Percentiles rank a stretch among this genome's conserved stretches.
Evolutionary conservation across 2,329 filamentous ascomycete genomes (phyloP).

Genomic region (Hirsutella rhossiliensis): DNA sequence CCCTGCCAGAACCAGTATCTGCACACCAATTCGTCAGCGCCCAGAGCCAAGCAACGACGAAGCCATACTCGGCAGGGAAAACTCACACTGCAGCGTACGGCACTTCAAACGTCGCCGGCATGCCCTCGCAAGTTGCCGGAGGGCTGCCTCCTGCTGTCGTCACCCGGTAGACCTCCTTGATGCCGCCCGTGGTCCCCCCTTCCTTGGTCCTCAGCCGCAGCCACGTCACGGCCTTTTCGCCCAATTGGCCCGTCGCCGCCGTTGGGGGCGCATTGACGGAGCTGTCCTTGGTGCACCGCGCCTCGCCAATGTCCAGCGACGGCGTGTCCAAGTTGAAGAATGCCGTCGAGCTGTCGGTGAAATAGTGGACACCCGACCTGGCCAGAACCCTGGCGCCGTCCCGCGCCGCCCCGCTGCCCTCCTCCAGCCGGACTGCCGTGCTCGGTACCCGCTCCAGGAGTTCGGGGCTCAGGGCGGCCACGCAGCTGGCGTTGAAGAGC

Average conservation of each 20-base stretch:
- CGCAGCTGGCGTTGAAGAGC: slow-evolving; percentile 80
- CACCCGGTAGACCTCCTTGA: slow-evolving; percentile 71
- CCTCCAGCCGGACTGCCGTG: slow-evolving; percentile 56
- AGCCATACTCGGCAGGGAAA: slow-evolving; percentile 7
- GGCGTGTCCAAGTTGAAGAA: slow-evolving; percentile 66
- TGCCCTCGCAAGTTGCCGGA: slow-evolving; percentile 59
- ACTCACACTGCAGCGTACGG: slow-evolving; percentile 79
- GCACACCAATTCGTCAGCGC: not conserved
- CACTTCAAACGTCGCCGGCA: slow-evolving; percentile 53
- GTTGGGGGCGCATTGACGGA: slow-evolving; percentile 49
- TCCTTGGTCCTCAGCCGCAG: slow-evolving; percentile 51
- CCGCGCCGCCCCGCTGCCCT: slow-evolving; percentile 24
- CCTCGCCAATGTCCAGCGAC: slow-evolving; percentile 41
- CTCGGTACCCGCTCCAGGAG: slow-evolving; percentile 52
- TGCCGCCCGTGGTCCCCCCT: slow-evolving; percentile 40
- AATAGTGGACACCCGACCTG: slow-evolving; percentile 72
- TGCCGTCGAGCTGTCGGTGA: slow-evolving; percentile 56
- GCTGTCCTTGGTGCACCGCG: slow-evolving; percentile 49
- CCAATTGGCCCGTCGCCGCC: slow-evolving; percentile 46
- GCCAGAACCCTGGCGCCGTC: slow-evolving; percentile 48
- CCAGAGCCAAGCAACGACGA: too few relatives aligned
- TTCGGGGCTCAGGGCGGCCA: slow-evolving; percentile 57
- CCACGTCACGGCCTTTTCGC: slow-evolving; percentile 67
- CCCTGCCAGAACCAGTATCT: slow-evolving; percentile 27
- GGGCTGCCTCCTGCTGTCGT: slow-evolving; percentile 72